phyloP scores from a whole-genome alignment of 345 rosid genomes.

The Cardamine occulta region DNA sequence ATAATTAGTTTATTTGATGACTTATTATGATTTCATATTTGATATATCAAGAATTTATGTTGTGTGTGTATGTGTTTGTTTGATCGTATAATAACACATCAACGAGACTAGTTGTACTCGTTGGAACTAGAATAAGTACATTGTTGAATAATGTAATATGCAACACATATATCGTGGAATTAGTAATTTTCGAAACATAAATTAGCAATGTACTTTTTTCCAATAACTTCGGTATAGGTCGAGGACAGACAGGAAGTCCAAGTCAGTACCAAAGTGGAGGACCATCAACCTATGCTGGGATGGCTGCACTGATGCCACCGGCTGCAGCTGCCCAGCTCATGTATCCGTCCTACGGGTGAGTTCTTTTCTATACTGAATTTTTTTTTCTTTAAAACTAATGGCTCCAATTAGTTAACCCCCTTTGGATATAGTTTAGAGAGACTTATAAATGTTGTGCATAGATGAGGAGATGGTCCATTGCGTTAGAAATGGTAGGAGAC shows the following conservation, averaged over 20 bases:
- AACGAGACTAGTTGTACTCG: conserved; percentile 11
- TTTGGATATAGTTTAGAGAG: conserved; percentile 9
- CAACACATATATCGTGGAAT: neutral
- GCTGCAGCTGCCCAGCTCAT: conserved; percentile 56
- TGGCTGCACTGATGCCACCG: conserved; percentile 51
- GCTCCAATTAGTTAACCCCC: neutral
- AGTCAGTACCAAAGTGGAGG: conserved; percentile 57
- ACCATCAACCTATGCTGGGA: conserved; percentile 59
- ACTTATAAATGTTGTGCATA: conserved; percentile 30
- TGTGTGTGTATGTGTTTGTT: neutral
- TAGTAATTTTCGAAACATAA: neutral
- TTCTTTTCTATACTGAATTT: neutral
- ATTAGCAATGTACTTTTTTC: neutral
- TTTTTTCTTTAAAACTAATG: conserved; percentile 1
- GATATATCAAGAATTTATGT: neutral
- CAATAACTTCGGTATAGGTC: conserved; percentile 46
- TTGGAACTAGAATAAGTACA: conserved; percentile 16
- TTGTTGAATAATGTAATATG: conserved; percentile 26
- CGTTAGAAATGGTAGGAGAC: conserved; percentile 37
- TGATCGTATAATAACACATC: conserved; percentile 16
- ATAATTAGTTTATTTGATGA: conserved; percentile 12
- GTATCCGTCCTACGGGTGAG: conserved; percentile 46
- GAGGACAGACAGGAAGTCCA: conserved; percentile 66
- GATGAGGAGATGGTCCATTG: conserved; percentile 32
- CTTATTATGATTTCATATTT: neutral